phyloP scores from a whole-genome alignment of 2,329 filamentous ascomycete species.

The Elsinoe australis region DNA sequence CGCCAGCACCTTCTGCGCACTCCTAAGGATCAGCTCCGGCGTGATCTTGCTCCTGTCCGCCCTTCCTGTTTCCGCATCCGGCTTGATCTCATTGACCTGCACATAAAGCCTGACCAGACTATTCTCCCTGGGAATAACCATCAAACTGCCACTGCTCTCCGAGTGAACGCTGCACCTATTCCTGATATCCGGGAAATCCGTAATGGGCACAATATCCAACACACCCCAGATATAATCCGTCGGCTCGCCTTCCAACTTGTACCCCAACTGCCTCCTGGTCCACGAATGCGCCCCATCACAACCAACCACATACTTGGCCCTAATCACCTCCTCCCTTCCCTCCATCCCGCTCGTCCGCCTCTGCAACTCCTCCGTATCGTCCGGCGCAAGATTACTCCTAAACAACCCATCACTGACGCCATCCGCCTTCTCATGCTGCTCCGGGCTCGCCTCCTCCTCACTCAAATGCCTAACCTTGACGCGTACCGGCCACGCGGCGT shows the following conservation, averaged over 20 bases:
- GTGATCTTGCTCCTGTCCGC: constrained; percentile 57
- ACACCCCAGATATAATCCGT: constrained; percentile 29
- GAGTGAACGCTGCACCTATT: constrained; percentile 47
- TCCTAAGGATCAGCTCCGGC: constrained; percentile 53
- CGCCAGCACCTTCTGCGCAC: constrained; percentile 56
- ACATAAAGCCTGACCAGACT: constrained; percentile 31
- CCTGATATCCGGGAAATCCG: constrained; percentile 49
- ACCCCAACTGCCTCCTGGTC: constrained; percentile 22
- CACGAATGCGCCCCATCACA: constrained; percentile 23
- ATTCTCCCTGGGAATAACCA: constrained; percentile 58
- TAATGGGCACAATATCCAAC: constrained; percentile 26
- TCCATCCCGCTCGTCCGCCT: constrained; percentile 19
- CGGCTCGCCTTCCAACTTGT: constrained; percentile 25
- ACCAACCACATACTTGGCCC: constrained; percentile 22
- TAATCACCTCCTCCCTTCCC: constrained; percentile 20
- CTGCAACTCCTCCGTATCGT: constrained; percentile 23
- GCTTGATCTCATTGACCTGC: constrained; percentile 35
- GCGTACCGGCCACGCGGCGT: constrained; percentile 52
- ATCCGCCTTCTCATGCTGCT: constrained; percentile 34
- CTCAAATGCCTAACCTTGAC: constrained; percentile 51
- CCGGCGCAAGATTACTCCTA: constrained; percentile 42
- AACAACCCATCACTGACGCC: constrained; percentile 48
- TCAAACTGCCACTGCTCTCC: constrained; percentile 61
- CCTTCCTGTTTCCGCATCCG: constrained; percentile 35
- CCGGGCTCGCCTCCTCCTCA: constrained; percentile 51